Evolutionary conservation across 2,329 filamentous ascomycete genomes (phyloP), one percentile per base, ranked within the genome.

Genomic region (Nannizzia gypsea): DNA sequence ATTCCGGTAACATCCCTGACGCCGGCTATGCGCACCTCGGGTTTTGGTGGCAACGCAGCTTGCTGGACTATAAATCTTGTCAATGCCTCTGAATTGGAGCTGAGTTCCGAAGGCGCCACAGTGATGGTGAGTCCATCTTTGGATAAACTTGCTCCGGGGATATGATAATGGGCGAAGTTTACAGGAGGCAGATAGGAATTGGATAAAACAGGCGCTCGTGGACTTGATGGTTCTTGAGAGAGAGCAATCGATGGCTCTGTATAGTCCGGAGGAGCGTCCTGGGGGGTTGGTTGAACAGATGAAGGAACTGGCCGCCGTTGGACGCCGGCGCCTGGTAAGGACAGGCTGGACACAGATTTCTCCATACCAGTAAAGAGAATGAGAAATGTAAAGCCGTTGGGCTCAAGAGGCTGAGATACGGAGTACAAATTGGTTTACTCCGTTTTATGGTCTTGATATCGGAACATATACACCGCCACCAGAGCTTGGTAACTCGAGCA

Each of bases 41-140:
- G 68, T 36, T 67, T 64, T 2, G 68, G 68, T 8, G 68, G 68
- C 1, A 70, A 55, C 15, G 61, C 50, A n/a, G 66, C 67, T 59
- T 70, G 68, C 20, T 69, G 66, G 57, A 62, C 56, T 48, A 70
- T 65, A 61, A 70, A 69, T 13, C 60, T 61, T 6, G 65, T 57
- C 13, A 70, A 63, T 34, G 61, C 60, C 31, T 60, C 58, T n/a
- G 67, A 63, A 46, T 64, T 64, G 1, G 61, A 60, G 22, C 63
- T 61, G 17, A 69, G 60, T 20, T 64, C 62, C 4, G 65, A 61
- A 40, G 64, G 64, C 17, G 64, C 66, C 20, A 65, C 68, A 24
- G 66, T 67, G 36, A 69, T 59, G 28, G 65, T 66, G 5, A 64
- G 64, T 22, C 61, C 62, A 61, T 69, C 68, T 22, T 63, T 63